phyloP scores from a whole-genome alignment of 2,329 filamentous ascomycete species.

The Alternaria metachromatica region DNA sequence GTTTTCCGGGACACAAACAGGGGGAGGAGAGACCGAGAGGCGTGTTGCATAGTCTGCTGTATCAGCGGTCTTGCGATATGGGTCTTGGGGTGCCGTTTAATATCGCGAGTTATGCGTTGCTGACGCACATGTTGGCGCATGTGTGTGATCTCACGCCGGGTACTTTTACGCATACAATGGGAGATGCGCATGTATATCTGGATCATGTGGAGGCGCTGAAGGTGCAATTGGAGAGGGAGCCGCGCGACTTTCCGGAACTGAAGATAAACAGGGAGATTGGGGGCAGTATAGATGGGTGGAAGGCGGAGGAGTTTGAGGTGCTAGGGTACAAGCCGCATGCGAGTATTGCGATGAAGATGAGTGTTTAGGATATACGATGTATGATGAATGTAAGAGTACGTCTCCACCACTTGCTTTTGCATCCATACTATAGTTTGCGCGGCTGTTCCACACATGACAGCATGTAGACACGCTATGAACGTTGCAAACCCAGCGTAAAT shows the following conservation, averaged over 20 bases:
- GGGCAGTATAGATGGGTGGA: conserved; percentile 89
- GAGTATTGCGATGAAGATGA: conserved; percentile 98
- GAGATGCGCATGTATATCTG: conserved; percentile 94
- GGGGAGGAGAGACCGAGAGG: conserved; percentile 60
- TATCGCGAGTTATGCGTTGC: conserved; percentile 89
- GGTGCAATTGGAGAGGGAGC: conserved; percentile 80
- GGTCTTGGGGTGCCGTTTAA: conserved; percentile 97
- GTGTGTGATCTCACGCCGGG: conserved; percentile 85
- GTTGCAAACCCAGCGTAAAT: neutral
- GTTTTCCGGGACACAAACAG: conserved; percentile 62
- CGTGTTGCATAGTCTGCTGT: conserved; percentile 83
- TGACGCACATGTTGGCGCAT: conserved; percentile 94
- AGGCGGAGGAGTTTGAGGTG: conserved; percentile 83
- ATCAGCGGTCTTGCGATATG: conserved; percentile 96
- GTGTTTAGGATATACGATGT: conserved; percentile 62
- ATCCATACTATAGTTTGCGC: neutral
- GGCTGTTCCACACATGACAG: rapidly evolving
- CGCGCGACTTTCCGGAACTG: conserved; percentile 79
- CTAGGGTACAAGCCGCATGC: conserved; percentile 91
- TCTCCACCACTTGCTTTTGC: neutral
- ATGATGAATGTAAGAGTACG: neutral
- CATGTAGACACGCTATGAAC: neutral
- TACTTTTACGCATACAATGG: conserved; percentile 92
- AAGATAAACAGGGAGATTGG: conserved; percentile 72
- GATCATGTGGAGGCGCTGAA: conserved; percentile 90